A percentile compares a stretch with the other conserved stretches of the same genome.
These are phyloP conservation scores for Kodamaea sp. DNA, from an alignment of 1,139 yeast genomes.

Conservation along the genomic window DNA sequence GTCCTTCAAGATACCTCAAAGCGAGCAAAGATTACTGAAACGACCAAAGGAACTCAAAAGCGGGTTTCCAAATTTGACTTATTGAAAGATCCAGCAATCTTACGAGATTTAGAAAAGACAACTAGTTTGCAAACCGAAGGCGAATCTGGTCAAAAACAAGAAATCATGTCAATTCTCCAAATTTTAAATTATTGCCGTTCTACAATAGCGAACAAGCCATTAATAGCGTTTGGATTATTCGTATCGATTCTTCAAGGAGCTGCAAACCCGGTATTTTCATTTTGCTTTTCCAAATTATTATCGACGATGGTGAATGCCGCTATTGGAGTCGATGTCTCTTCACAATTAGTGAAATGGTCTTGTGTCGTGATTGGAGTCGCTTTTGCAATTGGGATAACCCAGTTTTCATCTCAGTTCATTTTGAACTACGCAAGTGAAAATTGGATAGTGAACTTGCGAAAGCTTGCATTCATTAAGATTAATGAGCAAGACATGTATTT, in stretches of 20 bases:
- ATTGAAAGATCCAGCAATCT: conserved; percentile 23
- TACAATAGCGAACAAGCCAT: conserved; percentile 30
- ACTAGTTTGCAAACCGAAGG: conserved; percentile 1
- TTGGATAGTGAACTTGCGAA: conserved; percentile 61
- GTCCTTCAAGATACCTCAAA: conserved; percentile 3
- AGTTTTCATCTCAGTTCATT: conserved; percentile 48
- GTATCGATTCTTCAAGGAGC: conserved; percentile 57
- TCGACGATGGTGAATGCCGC: conserved; percentile 50
- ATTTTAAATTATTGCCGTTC: conserved; percentile 36
- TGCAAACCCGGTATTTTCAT: conserved; percentile 75
- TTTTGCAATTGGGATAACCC: conserved; percentile 53
- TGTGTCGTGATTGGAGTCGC: conserved; percentile 58
- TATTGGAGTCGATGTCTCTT: conserved; percentile 19
- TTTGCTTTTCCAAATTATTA: conserved; percentile 65
- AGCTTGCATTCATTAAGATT: conserved; percentile 45
- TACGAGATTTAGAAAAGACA: conserved; percentile 21
- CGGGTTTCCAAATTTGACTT: conserved; percentile 12
- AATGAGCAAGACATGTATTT: conserved; percentile 54
- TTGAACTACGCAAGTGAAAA: conserved; percentile 61
- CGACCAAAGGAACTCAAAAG: not conserved
- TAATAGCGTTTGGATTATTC: conserved; percentile 50
- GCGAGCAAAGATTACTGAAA: not conserved
- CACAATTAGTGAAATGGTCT: conserved; percentile 61
- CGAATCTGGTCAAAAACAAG: conserved; percentile 6
- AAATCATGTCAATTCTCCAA: conserved; percentile 24